Percentiles rank a stretch among this genome's conserved stretches.
These are phyloP conservation scores for Antrodiella citrinella DNA, from an alignment of 768 basidiomycete species.

Conservation along the genomic window DNA sequence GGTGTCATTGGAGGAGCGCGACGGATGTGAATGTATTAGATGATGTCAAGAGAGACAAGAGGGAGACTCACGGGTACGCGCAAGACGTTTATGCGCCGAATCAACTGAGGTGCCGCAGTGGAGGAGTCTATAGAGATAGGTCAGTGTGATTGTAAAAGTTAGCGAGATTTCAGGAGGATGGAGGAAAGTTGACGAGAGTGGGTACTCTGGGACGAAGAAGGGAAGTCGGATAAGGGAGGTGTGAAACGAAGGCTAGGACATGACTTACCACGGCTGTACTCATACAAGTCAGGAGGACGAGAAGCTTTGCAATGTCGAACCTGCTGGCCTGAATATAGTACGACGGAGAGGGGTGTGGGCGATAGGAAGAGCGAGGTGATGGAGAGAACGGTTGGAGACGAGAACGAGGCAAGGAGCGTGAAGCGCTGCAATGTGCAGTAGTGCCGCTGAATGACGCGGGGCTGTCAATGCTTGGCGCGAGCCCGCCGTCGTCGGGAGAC, in stretches of 20 bases:
- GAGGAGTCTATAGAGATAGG: not conserved
- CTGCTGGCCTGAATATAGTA: not conserved
- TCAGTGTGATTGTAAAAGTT: not conserved
- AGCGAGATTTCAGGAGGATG: not conserved
- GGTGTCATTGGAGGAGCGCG: not conserved
- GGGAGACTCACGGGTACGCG: not conserved
- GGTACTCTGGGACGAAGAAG: not conserved
- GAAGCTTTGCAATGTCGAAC: not conserved
- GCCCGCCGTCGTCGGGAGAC: not conserved
- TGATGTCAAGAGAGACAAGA: not conserved
- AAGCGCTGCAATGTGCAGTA: not conserved
- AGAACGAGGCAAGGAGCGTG: not conserved
- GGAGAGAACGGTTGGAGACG: not conserved
- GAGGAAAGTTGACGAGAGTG: not conserved
- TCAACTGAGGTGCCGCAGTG: not conserved
- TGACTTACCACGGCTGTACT: not conserved
- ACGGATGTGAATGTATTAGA: not conserved
- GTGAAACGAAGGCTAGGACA: not conserved
- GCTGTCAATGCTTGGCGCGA: too few species aligned
- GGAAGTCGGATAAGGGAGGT: not conserved
- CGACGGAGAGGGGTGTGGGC: not conserved
- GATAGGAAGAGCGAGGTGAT: not conserved
- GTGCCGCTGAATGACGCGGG: not conserved
- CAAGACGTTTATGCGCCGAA: not conserved
- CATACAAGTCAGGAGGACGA: constrained; percentile 2